Evolutionary conservation across 768 basidiomycete genomes (phyloP).

Genomic region (Collybia sp.): DNA sequence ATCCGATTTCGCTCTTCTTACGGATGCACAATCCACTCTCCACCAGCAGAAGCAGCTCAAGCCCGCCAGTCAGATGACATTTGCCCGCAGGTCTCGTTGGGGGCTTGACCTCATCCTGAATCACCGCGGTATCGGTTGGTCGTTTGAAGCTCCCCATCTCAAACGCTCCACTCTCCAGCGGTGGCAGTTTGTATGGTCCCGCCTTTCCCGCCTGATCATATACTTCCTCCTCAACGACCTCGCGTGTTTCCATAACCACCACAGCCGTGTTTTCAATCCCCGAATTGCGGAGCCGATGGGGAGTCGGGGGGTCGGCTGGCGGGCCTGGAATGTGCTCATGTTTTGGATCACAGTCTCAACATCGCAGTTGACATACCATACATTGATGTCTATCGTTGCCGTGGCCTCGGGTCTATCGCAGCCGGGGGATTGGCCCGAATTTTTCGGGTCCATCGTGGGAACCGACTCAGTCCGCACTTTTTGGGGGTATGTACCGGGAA

Average conservation of each 20-base stretch:
- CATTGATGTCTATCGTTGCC: constrained; percentile 2
- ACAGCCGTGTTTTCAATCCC: not conserved
- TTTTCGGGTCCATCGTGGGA: constrained; percentile 19
- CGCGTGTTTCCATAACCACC: constrained; percentile 6
- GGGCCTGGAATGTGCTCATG: constrained; percentile 2
- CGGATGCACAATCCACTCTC: constrained; percentile 20
- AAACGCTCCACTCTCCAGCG: constrained; percentile 14
- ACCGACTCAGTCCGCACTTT: constrained; percentile 25
- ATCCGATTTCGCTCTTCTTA: constrained; percentile 17
- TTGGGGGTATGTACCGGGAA: constrained; percentile 24
- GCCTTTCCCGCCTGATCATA: constrained; percentile 6
- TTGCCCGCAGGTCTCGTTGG: constrained; percentile 18
- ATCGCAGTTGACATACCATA: constrained; percentile 6
- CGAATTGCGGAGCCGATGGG: constrained; percentile 5
- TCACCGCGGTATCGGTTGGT: constrained; percentile 23
- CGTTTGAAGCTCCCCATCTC: constrained; percentile 14
- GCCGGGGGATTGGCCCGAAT: constrained; percentile 26
- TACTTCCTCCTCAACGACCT: constrained; percentile 18
- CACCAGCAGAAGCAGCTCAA: constrained; percentile 9
- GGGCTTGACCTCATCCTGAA: constrained; percentile 13
- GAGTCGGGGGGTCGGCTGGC: constrained; percentile 9
- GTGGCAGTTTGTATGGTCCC: constrained; percentile 14
- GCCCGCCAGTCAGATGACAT: constrained; percentile 10
- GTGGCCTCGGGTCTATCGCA: constrained; percentile 14
- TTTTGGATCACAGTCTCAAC: constrained; percentile 5